Conservation (phyloP, 2,329 filamentous ascomycete species). For the Byssothecium circinans region DNA sequence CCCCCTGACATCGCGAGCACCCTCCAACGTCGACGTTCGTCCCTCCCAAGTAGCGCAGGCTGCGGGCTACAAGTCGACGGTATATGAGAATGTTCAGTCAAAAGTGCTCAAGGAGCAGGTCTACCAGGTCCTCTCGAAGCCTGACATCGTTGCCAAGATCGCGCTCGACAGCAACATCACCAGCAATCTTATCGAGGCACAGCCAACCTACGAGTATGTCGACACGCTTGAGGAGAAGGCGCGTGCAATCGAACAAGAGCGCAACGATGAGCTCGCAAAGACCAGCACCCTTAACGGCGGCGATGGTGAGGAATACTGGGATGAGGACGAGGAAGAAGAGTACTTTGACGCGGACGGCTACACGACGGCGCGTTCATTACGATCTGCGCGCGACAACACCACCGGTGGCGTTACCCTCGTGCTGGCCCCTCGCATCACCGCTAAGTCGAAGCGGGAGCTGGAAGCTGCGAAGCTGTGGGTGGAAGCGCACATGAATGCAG, state of each 20-base stretch:
- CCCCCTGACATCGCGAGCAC: slow-evolving; percentile 24
- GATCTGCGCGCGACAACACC: slow-evolving; percentile 74
- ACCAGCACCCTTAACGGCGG: slow-evolving; percentile 16
- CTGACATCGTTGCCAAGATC: slow-evolving; percentile 1
- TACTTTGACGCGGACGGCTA: slow-evolving; percentile 71
- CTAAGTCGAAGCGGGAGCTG: slow-evolving; percentile 72
- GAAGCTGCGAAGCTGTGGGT: slow-evolving; percentile 68
- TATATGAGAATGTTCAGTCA: slow-evolving; percentile 12
- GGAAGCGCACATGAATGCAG: slow-evolving; percentile 63
- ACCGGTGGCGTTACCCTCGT: slow-evolving; percentile 66
- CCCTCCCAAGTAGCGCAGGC: slow-evolving; percentile 24
- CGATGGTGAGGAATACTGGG: slow-evolving; percentile 73
- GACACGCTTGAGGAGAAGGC: slow-evolving; percentile 43
- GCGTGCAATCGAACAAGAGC: slow-evolving; percentile 39
- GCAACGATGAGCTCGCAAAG: slow-evolving; percentile 41
- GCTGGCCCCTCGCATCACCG: slow-evolving; percentile 71
- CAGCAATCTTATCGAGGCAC: slow-evolving; percentile 17
- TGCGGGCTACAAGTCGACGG: neutral
- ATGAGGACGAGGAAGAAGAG: slow-evolving; percentile 71
- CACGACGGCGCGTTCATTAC: slow-evolving; percentile 76
- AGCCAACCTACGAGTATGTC: slow-evolving; percentile 40
- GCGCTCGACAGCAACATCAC: slow-evolving; percentile 8
- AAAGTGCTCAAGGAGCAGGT: slow-evolving; percentile 14
- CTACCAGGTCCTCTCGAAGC: slow-evolving; percentile 1
- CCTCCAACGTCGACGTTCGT: slow-evolving; percentile 23